Conservation (phyloP, 148 eudicot genomes). For the Rhododendron kiyosumense region DNA sequence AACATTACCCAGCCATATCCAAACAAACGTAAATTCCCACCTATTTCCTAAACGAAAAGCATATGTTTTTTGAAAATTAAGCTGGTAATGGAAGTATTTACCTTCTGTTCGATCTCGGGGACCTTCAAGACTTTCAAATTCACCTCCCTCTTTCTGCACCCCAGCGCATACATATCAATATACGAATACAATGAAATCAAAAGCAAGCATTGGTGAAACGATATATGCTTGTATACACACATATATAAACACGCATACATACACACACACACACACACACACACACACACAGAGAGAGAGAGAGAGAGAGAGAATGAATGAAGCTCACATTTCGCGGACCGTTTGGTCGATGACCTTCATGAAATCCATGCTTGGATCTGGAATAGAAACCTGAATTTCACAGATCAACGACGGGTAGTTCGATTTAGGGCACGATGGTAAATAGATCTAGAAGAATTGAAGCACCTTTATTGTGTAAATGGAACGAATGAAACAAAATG, state of each 20-base stretch:
- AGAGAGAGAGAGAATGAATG: not conserved
- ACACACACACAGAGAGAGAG: no score
- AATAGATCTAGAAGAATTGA: slow-evolving; percentile 11
- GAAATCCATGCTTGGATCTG: slow-evolving; percentile 72
- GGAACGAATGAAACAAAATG: not conserved
- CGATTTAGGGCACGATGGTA: not conserved
- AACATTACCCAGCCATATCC: not conserved
- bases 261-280: no score
- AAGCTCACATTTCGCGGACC: slow-evolving; percentile 78
- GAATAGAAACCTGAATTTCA: not conserved
- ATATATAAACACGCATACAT: no score
- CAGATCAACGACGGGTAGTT: slow-evolving; percentile 8
- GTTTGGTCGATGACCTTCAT: slow-evolving; percentile 98
- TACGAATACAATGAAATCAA: not conserved
- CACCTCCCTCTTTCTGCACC: slow-evolving; percentile 85
- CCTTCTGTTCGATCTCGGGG: slow-evolving; percentile 99
- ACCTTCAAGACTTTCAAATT: slow-evolving; percentile 99
- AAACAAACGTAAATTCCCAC: not conserved
- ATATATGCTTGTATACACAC: no score
- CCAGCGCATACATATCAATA: not conserved
- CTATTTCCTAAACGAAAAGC: not conserved
- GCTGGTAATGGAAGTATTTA: slow-evolving; percentile 6
- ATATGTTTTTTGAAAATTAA: not conserved
- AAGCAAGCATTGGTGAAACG: not conserved
- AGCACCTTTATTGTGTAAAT: not conserved